Conservation (phyloP, 106 monocot species). For the Ottelia alismoides region DNA sequence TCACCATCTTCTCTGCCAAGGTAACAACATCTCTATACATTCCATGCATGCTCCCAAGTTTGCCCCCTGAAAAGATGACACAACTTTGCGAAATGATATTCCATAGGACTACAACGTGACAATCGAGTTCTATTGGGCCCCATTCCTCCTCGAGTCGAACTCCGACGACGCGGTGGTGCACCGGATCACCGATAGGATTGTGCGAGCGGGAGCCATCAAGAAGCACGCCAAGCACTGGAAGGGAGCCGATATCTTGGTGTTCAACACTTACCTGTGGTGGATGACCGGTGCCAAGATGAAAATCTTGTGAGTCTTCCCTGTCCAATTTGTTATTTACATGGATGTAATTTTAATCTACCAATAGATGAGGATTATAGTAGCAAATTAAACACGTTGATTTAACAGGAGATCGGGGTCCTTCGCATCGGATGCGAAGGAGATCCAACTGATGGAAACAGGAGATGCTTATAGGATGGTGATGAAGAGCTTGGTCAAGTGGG, state of each 20-base stretch:
- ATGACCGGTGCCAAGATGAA: conserved; percentile 62
- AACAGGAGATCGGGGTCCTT: conserved; percentile 59
- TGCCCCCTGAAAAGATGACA: no score
- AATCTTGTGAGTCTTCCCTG: conserved; percentile 37
- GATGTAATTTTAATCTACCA: background rate
- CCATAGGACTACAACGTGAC: no score
- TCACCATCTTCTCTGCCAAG: conserved; percentile 51
- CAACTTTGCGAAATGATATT: conserved; percentile 49
- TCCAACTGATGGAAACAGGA: conserved; percentile 36
- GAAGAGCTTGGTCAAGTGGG: conserved; percentile 54
- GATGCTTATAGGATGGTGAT: conserved; percentile 55
- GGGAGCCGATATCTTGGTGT: no score
- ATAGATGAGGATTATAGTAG: background rate
- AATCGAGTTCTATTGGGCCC: no score
- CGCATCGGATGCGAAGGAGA: conserved; percentile 35
- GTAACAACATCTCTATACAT: conserved; percentile 58
- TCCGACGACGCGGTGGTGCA: no score
- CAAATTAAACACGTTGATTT: conserved; percentile 37
- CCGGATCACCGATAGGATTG: no score
- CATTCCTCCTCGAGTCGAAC: no score
- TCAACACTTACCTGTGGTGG: no score
- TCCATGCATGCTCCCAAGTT: no score
- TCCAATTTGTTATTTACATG: background rate
- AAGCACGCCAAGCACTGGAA: no score
- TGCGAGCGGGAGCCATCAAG: no score